A percentile compares a stretch with the other conserved stretches of the same genome.
Evolutionary conservation across 805 yeast genomes (phyloP).

Genomic region (Zygosaccharomyces bisporus): DNA sequence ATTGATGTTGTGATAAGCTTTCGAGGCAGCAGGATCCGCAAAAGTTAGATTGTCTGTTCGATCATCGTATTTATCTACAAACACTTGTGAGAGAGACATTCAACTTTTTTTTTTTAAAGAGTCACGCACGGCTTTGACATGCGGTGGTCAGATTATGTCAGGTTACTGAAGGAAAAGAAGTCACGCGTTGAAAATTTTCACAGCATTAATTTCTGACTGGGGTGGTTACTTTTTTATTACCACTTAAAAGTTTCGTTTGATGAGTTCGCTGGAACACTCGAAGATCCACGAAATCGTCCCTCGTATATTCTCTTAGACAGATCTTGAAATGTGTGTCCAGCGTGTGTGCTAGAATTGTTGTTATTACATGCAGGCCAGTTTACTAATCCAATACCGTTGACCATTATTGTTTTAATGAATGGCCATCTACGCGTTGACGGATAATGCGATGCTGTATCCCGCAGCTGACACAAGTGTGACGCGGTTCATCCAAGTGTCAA

Average conservation of each 20-base stretch:
- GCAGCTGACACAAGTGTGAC: neutral
- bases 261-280: constrained; percentile 3
- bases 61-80: constrained; percentile 1
- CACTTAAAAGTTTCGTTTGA: neutral
- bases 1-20: neutral
- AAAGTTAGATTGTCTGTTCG: neutral
- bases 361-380: neutral
- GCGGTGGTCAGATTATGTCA: constrained; percentile 2
- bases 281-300: neutral
- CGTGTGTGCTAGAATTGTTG: neutral
- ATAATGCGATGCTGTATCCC: neutral
- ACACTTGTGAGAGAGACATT: neutral
- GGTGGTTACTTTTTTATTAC: constrained; percentile 1
- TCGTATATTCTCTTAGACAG: neutral
- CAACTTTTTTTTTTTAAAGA: neutral
- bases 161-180: neutral
- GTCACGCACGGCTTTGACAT: constrained; percentile 1
- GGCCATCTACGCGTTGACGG: neutral
- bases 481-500: neutral
- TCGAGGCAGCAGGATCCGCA: neutral
- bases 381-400: neutral
- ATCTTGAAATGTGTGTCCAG: neutral
- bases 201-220: neutral
- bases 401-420: neutral
- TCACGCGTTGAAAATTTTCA: constrained; percentile 6